phyloP scores from a whole-genome alignment of 129 eudicot genomes.

The Cynara cardunculus region DNA sequence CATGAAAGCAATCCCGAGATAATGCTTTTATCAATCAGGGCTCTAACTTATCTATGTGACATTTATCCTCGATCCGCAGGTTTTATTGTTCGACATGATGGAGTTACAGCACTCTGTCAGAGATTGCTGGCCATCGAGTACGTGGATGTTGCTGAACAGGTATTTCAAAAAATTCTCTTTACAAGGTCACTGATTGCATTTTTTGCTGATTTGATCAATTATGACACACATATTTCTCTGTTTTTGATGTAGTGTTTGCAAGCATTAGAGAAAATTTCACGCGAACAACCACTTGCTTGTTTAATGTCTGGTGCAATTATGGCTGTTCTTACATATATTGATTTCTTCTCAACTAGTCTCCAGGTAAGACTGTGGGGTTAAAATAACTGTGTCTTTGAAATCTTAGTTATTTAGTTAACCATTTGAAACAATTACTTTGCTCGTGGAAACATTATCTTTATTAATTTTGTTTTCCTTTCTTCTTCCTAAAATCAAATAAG shows the following conservation, averaged over 20 bases:
- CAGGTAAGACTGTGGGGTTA: conserved; percentile 46
- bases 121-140: conserved; percentile 69
- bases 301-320: conserved; percentile 78
- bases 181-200: background rate
- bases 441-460: background rate
- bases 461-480: background rate
- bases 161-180: conserved; percentile 16
- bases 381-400: background rate
- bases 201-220: background rate
- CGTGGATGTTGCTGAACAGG: conserved; percentile 94
- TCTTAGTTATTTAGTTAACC: background rate
- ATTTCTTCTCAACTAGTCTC: conserved; percentile 87
- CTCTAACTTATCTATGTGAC: conserved; percentile 91
- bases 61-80: conserved; percentile 63
- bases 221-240: background rate
- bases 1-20: conserved; percentile 74
- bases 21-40: conserved; percentile 81
- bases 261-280: conserved; percentile 91
- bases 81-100: conserved; percentile 66
- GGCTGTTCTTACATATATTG: conserved; percentile 78
- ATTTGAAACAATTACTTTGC: background rate
- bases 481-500: conserved; percentile 27
- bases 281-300: conserved; percentile 82
- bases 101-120: conserved; percentile 70
- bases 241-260: conserved; percentile 72